Percentiles rank a stretch among this genome's conserved stretches.
Evolutionary conservation across 2,329 filamentous ascomycete genomes (phyloP).

Genomic region (Coniochaeta sp.): DNA sequence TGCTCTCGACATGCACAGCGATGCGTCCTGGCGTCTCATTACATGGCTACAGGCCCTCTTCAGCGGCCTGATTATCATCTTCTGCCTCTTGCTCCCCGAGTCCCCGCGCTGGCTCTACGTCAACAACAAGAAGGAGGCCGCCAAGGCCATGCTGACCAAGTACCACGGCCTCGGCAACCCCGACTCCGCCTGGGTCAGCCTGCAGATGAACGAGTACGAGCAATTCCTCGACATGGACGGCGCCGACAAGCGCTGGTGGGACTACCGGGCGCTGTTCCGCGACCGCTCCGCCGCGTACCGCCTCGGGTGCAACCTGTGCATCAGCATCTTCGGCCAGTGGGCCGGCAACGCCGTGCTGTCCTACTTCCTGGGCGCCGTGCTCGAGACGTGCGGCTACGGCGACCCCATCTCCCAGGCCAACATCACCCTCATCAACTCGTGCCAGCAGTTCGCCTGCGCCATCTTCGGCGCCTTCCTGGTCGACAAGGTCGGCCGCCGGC

Average conservation of each 20-base stretch:
- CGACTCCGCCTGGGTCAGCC: slow-evolving; percentile 28
- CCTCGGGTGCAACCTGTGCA: slow-evolving; percentile 29
- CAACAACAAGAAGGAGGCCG: slow-evolving; percentile 19
- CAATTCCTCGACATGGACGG: slow-evolving; percentile 30
- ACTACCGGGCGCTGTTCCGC: slow-evolving; percentile 35
- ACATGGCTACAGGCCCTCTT: slow-evolving; percentile 37
- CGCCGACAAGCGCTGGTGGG: slow-evolving; percentile 36
- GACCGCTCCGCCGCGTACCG: slow-evolving; percentile 29
- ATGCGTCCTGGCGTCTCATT: slow-evolving; percentile 32
- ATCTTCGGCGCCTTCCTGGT: slow-evolving; percentile 41
- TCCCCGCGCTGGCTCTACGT: slow-evolving; percentile 23
- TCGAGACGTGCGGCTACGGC: slow-evolving; percentile 42
- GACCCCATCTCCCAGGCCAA: slow-evolving; percentile 32
- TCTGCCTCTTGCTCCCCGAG: slow-evolving; percentile 22
- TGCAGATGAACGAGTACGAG: slow-evolving; percentile 32
- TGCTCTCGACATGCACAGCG: slow-evolving; percentile 26
- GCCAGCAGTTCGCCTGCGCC: slow-evolving; percentile 41
- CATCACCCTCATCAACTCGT: slow-evolving; percentile 44
- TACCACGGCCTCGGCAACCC: slow-evolving; percentile 31
- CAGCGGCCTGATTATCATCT: slow-evolving; percentile 27
- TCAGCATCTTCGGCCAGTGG: slow-evolving; percentile 37
- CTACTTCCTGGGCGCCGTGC: slow-evolving; percentile 42
- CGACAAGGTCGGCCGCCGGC: slow-evolving; percentile 42
- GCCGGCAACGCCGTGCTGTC: slow-evolving; percentile 30
- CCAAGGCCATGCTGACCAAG: slow-evolving; percentile 20